These are phyloP conservation scores for Sonneratia caseolaris DNA, from an alignment of 345 rosid species.

Conservation along the genomic window DNA sequence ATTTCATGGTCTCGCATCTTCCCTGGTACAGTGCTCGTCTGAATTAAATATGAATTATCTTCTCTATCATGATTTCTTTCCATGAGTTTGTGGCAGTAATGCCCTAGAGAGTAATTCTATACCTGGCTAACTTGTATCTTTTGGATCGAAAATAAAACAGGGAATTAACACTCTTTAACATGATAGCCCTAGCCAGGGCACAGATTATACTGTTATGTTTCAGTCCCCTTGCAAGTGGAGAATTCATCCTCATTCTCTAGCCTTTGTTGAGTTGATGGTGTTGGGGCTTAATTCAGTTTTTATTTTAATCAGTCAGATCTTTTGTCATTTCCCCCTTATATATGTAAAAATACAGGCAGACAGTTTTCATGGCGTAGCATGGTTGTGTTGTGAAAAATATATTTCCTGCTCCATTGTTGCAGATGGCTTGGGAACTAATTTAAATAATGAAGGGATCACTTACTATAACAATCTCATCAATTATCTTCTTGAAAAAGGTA, in stretches of 20 bases:
- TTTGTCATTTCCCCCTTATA: background rate
- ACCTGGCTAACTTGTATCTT: background rate
- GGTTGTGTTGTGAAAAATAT: background rate
- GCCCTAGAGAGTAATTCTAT: background rate
- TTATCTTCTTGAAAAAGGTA: conserved; percentile 63
- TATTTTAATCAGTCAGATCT: background rate
- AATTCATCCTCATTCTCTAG: background rate
- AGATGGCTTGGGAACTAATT: conserved; percentile 67
- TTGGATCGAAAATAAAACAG: background rate
- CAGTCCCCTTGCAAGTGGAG: background rate
- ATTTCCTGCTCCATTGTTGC: conserved; percentile 1
- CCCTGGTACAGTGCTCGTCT: conserved; percentile 41
- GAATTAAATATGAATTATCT: background rate
- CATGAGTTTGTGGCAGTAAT: background rate
- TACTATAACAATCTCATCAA: conserved; percentile 59
- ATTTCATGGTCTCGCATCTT: conserved; percentile 90
- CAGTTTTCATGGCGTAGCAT: background rate
- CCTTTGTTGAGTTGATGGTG: background rate
- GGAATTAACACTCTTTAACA: background rate
- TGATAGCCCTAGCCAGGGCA: background rate
- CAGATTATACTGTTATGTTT: background rate
- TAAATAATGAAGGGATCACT: conserved; percentile 49
- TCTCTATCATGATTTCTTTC: background rate
- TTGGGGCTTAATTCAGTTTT: background rate
- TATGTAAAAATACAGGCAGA: background rate